A percentile compares a stretch with the other conserved stretches of the same genome.
These are phyloP conservation scores for Rhizophora mangle DNA, from an alignment of 345 rosid genomes.

Conservation along the genomic window DNA sequence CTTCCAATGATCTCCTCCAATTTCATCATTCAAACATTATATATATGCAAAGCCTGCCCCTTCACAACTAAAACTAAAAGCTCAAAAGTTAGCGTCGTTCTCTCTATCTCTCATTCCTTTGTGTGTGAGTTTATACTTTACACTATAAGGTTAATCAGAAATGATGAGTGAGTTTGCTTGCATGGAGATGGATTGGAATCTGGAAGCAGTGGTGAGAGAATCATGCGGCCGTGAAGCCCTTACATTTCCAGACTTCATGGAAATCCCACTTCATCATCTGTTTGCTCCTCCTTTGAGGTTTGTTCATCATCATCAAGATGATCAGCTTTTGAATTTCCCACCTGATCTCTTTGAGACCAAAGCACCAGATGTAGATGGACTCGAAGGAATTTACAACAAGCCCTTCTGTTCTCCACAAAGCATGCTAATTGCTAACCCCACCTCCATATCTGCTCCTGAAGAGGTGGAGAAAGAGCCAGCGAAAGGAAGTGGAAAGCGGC, in stretches of 20 bases:
- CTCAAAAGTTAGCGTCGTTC: slow-evolving; percentile 9
- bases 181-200: slow-evolving; percentile 57
- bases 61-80: background rate
- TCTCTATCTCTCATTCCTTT: background rate
- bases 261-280: slow-evolving; percentile 26
- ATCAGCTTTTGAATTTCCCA: slow-evolving; percentile 23
- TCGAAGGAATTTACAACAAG: slow-evolving; percentile 38
- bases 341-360: slow-evolving; percentile 26
- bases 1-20: slow-evolving; percentile 1
- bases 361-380: slow-evolving; percentile 34
- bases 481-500: slow-evolving; percentile 21
- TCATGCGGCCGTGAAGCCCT: slow-evolving; percentile 27
- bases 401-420: slow-evolving; percentile 46
- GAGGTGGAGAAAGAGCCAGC: slow-evolving; percentile 23
- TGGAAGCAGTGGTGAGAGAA: slow-evolving; percentile 50
- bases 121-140: background rate
- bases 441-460: slow-evolving; percentile 33
- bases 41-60: background rate
- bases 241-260: slow-evolving; percentile 7
- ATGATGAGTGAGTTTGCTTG: slow-evolving; percentile 31
- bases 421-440: background rate
- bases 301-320: slow-evolving; percentile 11
- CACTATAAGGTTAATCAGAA: background rate
- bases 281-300: slow-evolving; percentile 24
- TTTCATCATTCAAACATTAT: too few relatives aligned